phyloP scores from a whole-genome alignment of 768 basidiomycete genomes.

The Collybiopsis luxurians region DNA sequence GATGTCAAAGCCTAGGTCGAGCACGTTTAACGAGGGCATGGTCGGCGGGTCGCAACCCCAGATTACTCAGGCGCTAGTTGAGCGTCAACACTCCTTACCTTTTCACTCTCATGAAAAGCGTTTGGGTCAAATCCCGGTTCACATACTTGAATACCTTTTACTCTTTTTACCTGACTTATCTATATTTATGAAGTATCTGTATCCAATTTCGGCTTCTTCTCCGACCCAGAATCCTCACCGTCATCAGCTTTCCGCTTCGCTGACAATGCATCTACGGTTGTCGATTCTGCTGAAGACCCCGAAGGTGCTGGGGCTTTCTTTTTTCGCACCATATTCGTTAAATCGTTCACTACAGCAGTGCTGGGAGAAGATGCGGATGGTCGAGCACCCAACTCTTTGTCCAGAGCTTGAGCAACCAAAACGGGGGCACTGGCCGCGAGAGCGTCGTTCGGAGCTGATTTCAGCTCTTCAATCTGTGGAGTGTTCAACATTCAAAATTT shows the following conservation, averaged over 20 bases:
- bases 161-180: no score
- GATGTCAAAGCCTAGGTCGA: slow-evolving; percentile 1
- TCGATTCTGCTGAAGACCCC: slow-evolving; percentile 18
- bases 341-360: slow-evolving; percentile 64
- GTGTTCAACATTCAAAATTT: background rate
- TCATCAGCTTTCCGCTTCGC: slow-evolving; percentile 74
- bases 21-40: background rate
- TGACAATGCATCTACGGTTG: slow-evolving; percentile 23
- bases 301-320: slow-evolving; percentile 57
- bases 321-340: slow-evolving; percentile 84
- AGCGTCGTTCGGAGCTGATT: slow-evolving; percentile 68
- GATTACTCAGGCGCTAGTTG: no score
- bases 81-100: no score
- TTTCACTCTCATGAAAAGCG: no score
- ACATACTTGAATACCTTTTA: no score
- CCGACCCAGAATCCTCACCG: slow-evolving; percentile 43
- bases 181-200: no score
- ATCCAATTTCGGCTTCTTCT: slow-evolving; percentile 69
- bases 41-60: no score
- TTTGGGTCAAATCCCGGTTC: no score
- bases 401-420: slow-evolving; percentile 68
- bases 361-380: slow-evolving; percentile 30
- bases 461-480: slow-evolving; percentile 83
- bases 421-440: slow-evolving; percentile 58
- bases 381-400: slow-evolving; percentile 60